Percentiles rank a stretch among this genome's conserved stretches.
These are phyloP conservation scores for Parathielavia appendiculata DNA, from an alignment of 495 filamentous ascomycete genomes.

Conservation along the genomic window DNA sequence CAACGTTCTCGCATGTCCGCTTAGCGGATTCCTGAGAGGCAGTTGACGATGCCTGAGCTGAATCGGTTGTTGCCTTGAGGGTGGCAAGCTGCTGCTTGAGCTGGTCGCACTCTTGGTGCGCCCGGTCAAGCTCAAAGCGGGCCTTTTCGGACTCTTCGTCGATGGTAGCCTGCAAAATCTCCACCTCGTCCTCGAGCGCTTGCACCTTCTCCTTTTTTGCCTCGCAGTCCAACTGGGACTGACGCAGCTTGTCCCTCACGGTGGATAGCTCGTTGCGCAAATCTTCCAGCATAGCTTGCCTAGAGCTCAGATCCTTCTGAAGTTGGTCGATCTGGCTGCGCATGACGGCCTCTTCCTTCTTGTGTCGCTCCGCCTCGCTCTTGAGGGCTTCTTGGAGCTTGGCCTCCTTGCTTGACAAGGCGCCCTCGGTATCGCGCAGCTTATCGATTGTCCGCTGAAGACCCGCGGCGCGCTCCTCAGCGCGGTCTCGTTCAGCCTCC, in stretches of 20 bases:
- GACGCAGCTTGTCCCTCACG: conserved; percentile 62
- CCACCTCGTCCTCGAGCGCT: conserved; percentile 74
- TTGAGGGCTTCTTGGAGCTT: conserved; percentile 54
- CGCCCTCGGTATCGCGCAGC: conserved; percentile 64
- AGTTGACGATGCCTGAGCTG: conserved; percentile 20
- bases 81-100: conserved; percentile 47
- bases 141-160: conserved; percentile 73
- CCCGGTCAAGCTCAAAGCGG: conserved; percentile 47
- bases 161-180: conserved; percentile 65
- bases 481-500: conserved; percentile 59
- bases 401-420: conserved; percentile 57
- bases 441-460: conserved; percentile 67
- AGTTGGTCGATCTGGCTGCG: conserved; percentile 44
- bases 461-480: conserved; percentile 63
- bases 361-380: conserved; percentile 42
- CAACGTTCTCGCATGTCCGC: conserved; percentile 25
- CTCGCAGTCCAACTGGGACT: conserved; percentile 59
- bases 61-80: conserved; percentile 19
- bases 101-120: conserved; percentile 46
- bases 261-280: conserved; percentile 48
- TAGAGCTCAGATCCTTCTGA: conserved; percentile 41
- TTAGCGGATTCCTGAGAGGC: conserved; percentile 28
- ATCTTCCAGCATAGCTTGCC: conserved; percentile 39
- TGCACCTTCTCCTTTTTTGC: conserved; percentile 62
- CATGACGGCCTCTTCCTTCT: conserved; percentile 36